Base-by-base conservation (phyloP, 1,139 yeast species). In the Taiozyma onychis region DNA sequence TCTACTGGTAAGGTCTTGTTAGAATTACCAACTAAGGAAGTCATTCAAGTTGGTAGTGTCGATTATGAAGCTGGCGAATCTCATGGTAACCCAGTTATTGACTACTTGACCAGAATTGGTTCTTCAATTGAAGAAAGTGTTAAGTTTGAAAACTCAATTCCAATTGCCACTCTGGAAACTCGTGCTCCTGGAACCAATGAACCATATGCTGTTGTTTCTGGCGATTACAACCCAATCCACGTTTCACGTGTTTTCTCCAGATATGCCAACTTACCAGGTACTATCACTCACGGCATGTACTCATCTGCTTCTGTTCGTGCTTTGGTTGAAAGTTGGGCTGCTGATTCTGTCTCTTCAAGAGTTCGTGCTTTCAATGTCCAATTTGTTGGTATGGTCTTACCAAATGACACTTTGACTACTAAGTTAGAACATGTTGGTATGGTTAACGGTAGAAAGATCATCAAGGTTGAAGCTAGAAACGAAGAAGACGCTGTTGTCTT, bases 261-360 rank as follows among this genome's bases (percentile, higher is more conserved):
- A 57, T 93, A 93, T 67, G 98, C 97, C 50, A 84, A 83, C 65
- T 78, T 93, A 66, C 97, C 97, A 55, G 99, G 99, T 60, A 93
- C 98, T 43, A 93, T 93, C 64, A 93, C 99, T 39, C 99, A 95
- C 66, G 99, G 99, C 67, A 93, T 93, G 99, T 95, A 83, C 78
- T 88, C 97, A 22, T 88, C 96, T 65, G 99, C 97, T 57, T 81
- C 96, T 55, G 93, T 91, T 58, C 85, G 99, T 76, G 82, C 95
- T 21, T 80, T 90, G 67, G 97, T 93, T 60, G 99, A 93, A 75
- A 88, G 89, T 69, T 91, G 97, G 91, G 99, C 99, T 59, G 99
- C 99, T 55, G 93, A 90, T 70, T 90, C 95, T 69, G 91, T 88
- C 62, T 95, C 97, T 51, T 80, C 93, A 50, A 88, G 99, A 75